These are phyloP conservation scores for Larix sibirica DNA, from an alignment of 83 land plant species.

Conservation along the genomic window DNA sequence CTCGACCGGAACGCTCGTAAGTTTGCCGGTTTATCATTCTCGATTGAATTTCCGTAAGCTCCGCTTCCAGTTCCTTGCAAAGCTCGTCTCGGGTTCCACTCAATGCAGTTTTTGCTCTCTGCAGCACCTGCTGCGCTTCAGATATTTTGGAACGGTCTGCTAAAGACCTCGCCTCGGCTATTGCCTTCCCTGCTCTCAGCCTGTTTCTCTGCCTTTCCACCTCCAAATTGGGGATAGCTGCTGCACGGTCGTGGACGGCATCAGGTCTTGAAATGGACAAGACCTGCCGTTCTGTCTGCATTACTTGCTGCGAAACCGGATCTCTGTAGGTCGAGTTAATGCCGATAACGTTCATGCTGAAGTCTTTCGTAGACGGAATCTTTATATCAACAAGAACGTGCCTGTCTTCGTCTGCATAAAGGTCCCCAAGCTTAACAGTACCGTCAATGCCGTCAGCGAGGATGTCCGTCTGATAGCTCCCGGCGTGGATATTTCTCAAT, in stretches of 20 bases:
- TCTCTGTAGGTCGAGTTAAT: constrained; percentile 14
- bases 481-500: constrained; percentile 40
- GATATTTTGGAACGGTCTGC: constrained; percentile 35
- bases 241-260: background rate
- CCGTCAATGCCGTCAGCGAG: constrained; percentile 12
- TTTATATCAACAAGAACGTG: constrained; percentile 71
- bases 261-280: background rate
- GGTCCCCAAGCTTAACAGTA: constrained; percentile 58
- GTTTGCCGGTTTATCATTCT: constrained; percentile 27
- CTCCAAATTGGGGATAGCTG: background rate
- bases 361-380: no score
- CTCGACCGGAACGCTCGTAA: constrained; percentile 43
- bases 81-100: no score
- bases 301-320: constrained; percentile 20
- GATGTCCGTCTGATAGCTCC: constrained; percentile 19
- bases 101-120: constrained; percentile 21
- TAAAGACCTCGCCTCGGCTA: constrained; percentile 30
- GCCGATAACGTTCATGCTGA: background rate
- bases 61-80: constrained; percentile 15
- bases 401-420: constrained; percentile 81
- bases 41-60: constrained; percentile 21
- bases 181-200: constrained; percentile 22
- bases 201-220: constrained; percentile 31
- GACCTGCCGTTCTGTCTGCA: background rate
- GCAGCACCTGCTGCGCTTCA: constrained; percentile 19